Base-by-base conservation (phyloP, 1,284 basidiomycete species). In the Schizophyllum commune region DNA sequence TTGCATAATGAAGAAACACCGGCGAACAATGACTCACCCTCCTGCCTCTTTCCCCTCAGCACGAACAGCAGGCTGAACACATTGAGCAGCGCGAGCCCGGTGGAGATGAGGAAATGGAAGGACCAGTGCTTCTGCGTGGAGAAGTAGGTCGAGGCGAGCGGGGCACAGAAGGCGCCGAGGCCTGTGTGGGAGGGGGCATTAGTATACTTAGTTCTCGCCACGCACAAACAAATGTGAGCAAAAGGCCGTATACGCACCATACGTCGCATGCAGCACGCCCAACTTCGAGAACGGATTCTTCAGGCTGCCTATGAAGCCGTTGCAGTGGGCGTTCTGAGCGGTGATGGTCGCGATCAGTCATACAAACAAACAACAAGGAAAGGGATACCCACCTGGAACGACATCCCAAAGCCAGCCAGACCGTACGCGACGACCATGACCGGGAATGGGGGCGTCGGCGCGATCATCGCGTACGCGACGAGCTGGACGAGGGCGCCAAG, bases 401-500 rank as follows among this genome's bases (percentile, higher is more conserved):
- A 77, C 54, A 84, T 71, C 0, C 85, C 87, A 19, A 85, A 79
- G 1, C 89, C 89, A 60, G 82, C 83, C 61, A 89, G 74, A 3
- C 75, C 68, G 66, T 80, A 91, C 0, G 82, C 80, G 54, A 85
- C 67, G 55, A 85, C 80, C 67, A 89, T 85, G 4, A 85, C 74
- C 0, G 86, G 84, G 69, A 87, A 92, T 0, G 89, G 89, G 2
- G 82, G 79, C 1, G 81, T 85, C 21, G 85, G 78, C 13, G 79
- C 77, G 70, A 72, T 69, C n/a, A 77, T 69, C n/a, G 47, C 65
- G 63, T 74, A 77, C 1, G 68, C 71, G 20, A 72, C 58, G 20
- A 76, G 63, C 65, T 78, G 74, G 15, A 65, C 63, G 47, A 72
- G 47, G 2, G 70, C 63, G 13, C 71, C 73, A 70, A 62, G 33